Evolutionary conservation across 164 flowering plant genomes (phyloP).

Genomic region (Akebia trifoliata): DNA sequence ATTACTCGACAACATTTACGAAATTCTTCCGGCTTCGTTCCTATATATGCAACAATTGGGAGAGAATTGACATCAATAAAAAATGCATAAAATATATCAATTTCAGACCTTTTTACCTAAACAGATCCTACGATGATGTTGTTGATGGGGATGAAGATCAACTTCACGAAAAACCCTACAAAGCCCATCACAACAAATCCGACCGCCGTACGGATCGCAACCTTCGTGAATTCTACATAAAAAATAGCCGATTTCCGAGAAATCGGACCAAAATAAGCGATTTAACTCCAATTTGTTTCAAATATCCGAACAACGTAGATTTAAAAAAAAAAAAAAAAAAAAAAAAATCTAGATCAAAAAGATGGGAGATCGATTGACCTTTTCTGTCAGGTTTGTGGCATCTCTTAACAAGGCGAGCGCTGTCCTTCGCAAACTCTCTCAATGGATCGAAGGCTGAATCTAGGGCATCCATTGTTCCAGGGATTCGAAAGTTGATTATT

Average conservation of each 20-base stretch:
- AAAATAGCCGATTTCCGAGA: background rate
- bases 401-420: constrained; percentile 62
- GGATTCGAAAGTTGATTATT: too few relatives aligned
- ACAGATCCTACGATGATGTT: constrained; percentile 58
- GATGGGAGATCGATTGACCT: constrained; percentile 23
- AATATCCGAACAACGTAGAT: background rate
- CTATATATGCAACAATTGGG: too few relatives aligned
- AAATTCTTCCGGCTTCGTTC: too few relatives aligned
- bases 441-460: constrained; percentile 64
- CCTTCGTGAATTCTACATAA: constrained; percentile 54
- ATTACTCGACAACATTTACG: too few relatives aligned
- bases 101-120: too few relatives aligned
- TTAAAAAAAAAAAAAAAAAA: background rate
- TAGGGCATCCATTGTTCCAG: constrained; percentile 48
- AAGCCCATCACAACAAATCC: constrained; percentile 77
- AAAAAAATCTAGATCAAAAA: background rate
- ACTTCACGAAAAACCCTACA: constrained; percentile 64
- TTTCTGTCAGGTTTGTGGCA: constrained; percentile 83
- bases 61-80: too few relatives aligned
- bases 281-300: background rate
- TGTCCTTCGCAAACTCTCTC: constrained; percentile 68
- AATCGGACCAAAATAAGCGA: background rate
- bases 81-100: too few relatives aligned
- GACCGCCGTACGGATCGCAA: constrained; percentile 57
- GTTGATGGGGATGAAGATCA: constrained; percentile 70